Conservation (phyloP, 352 stramenopile species). For the Globisporangium cylindrosporum region DNA sequence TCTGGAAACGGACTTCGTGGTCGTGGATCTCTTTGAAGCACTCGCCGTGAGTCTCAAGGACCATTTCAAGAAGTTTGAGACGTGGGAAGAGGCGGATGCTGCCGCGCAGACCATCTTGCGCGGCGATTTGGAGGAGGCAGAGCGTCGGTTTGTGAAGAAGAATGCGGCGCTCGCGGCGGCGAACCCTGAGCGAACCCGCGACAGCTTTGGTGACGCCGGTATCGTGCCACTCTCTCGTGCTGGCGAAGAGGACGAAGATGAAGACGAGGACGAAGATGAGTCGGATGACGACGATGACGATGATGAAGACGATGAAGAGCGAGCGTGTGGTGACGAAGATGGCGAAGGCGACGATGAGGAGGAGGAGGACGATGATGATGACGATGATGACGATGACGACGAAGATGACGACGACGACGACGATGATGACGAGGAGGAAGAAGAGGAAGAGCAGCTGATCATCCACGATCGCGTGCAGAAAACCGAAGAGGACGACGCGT, state of each 20-base stretch:
- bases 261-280: slow-evolving; percentile 58
- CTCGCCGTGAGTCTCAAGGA: slow-evolving; percentile 56
- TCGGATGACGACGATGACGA: slow-evolving; percentile 55
- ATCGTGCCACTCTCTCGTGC: slow-evolving; percentile 31
- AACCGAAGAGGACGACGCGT: slow-evolving; percentile 84
- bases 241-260: slow-evolving; percentile 42
- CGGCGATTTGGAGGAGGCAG: slow-evolving; percentile 64
- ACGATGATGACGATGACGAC: slow-evolving; percentile 74
- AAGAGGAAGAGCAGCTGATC: slow-evolving; percentile 89
- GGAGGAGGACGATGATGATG: slow-evolving; percentile 48
- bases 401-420: slow-evolving; percentile 68
- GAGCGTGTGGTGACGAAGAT: slow-evolving; percentile 27
- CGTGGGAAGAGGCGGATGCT: slow-evolving; percentile 74
- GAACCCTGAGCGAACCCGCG: slow-evolving; percentile 7
- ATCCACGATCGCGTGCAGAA: slow-evolving; percentile 74
- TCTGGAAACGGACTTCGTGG: slow-evolving; percentile 92
- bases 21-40: slow-evolving; percentile 81
- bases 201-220: slow-evolving; percentile 17
- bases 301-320: slow-evolving; percentile 51
- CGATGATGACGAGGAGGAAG: slow-evolving; percentile 61
- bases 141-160: slow-evolving; percentile 63
- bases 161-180: slow-evolving; percentile 27
- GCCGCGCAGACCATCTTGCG: slow-evolving; percentile 54
- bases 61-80: slow-evolving; percentile 64
- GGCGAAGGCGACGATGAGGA: slow-evolving; percentile 20